Evolutionary conservation across 495 filamentous ascomycete species (phyloP), one percentile per base, ranked within the genome.

Genomic region (Aspergillus wentii): DNA sequence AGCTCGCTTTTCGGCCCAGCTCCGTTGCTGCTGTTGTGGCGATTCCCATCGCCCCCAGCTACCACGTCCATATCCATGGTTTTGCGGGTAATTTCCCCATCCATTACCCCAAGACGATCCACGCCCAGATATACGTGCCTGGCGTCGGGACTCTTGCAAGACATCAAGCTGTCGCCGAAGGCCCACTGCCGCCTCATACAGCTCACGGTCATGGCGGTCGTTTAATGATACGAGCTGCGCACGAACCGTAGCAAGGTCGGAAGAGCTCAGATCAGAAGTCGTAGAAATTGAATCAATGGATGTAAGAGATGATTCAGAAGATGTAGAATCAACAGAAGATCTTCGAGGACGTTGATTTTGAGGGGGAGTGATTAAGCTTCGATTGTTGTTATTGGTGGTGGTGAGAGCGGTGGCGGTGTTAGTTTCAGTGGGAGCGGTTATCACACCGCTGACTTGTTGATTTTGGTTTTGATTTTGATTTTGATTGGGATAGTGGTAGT

Each of bases 211-310:
- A 30, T 71, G 65, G 10, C 62, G 51, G 23, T 62, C 56, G 22
- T 68, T 43, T 1, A 71, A 42, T 8, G 58, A 56, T 7, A 62
- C 48, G 10, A 71, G 52, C 30, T 71, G 67, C 9, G 54, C 46
- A 31, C 67, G 65, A 14, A 68, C 49, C 5, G 56, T 60, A 26
- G 63, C 59, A 16, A 69, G 59, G 35, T 71, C 67, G 4, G 64
- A 61, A 8, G 61, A 49, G 35, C 48, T 53, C 18, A 71, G 55
- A 8, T 69, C 65, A 6, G 65, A 69, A 2, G 61, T 62, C 9
- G 65, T 66, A 13, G 62, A 65, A 6, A 69, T 33, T 13, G 65
- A 60, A 23, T 69, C 61, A 29, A 71, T 62, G 2, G 67, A 71
- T 33, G 59, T 60, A 6, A 69, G 43, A 0, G 67, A 69, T 4